A percentile compares a stretch with the other conserved stretches of the same genome.
These are phyloP conservation scores for Elymus sibiricus DNA, from an alignment of 176 grass and related monocot species.

Conservation along the genomic window DNA sequence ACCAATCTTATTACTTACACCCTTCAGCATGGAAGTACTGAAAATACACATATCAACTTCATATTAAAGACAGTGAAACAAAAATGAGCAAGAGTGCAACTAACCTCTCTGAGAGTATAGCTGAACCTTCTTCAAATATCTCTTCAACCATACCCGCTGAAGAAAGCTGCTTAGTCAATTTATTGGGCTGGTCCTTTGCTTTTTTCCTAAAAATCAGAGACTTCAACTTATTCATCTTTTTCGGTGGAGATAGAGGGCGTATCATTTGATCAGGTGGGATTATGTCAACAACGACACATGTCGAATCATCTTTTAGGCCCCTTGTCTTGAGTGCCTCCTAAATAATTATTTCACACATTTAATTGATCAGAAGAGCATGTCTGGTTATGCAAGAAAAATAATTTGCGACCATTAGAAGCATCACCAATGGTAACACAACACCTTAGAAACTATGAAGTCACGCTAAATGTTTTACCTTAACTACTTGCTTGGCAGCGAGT, in stretches of 20 bases:
- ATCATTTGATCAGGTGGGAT: slow-evolving; percentile 67
- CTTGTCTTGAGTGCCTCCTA: slow-evolving; percentile 93
- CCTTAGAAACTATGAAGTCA: not conserved
- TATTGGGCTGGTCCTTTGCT: slow-evolving; percentile 55
- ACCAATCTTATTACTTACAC: not conserved
- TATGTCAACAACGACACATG: slow-evolving; percentile 95
- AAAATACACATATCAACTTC: not conserved
- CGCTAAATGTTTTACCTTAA: slow-evolving; percentile 56
- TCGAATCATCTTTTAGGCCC: slow-evolving; percentile 93
- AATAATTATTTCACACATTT: slow-evolving; percentile 20
- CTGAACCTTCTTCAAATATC: slow-evolving; percentile 97
- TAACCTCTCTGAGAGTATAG: slow-evolving; percentile 89
- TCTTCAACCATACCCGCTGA: slow-evolving; percentile 65
- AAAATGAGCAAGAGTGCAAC: slow-evolving; percentile 15
- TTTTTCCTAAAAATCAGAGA: slow-evolving; percentile 76
- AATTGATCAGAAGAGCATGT: slow-evolving; percentile 1
- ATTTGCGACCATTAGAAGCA: slow-evolving; percentile 12
- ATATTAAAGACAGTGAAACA: not conserved
- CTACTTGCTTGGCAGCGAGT: slow-evolving; percentile 91
- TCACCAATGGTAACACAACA: not conserved
- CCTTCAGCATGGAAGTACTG: not conserved
- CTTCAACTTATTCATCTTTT: slow-evolving; percentile 85
- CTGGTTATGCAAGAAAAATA: not conserved
- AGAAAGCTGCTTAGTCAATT: slow-evolving; percentile 78
- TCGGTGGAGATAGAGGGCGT: slow-evolving; percentile 57